Percentiles rank a stretch among this genome's conserved stretches.
Conservation (phyloP, 2,329 filamentous ascomycete species). For the Penicillium sp. region DNA sequence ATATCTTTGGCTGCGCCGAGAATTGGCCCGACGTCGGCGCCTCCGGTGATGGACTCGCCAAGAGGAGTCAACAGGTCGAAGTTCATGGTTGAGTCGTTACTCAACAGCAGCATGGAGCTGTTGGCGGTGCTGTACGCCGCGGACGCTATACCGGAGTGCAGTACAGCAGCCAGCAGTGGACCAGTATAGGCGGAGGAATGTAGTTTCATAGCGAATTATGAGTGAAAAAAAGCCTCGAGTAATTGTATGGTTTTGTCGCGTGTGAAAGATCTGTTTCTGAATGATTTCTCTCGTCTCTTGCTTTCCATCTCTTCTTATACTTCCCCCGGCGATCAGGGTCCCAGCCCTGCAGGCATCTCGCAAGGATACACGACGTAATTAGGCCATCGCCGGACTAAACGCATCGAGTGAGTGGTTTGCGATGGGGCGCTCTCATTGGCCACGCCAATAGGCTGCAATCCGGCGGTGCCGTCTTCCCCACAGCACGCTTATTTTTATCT, state of each 20-base stretch:
- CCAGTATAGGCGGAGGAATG: constrained; percentile 1
- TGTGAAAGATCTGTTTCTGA: not conserved
- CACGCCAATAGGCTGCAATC: no score
- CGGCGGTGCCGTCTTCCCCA: not conserved
- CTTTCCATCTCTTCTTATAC: not conserved
- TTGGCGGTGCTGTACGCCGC: constrained; percentile 3
- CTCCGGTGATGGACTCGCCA: constrained; percentile 9
- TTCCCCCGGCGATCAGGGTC: not conserved
- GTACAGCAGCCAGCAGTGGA: constrained; percentile 9
- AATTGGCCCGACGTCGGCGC: constrained; percentile 18
- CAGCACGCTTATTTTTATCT: not conserved
- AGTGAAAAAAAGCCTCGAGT: not conserved
- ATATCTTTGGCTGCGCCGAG: constrained; percentile 20
- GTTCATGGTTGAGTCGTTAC: constrained; percentile 18
- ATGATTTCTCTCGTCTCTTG: not conserved
- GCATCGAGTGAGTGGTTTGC: constrained; percentile 3
- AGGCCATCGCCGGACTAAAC: not conserved
- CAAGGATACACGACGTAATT: not conserved
- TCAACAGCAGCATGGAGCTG: constrained; percentile 10
- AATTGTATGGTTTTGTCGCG: not conserved
- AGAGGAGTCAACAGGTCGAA: constrained; percentile 17
- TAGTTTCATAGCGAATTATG: constrained; percentile 2
- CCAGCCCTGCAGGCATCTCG: not conserved
- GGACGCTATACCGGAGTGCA: constrained; percentile 1
- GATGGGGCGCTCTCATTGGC: constrained; percentile 1